Evolutionary conservation across 106 monocot species (phyloP).

Genomic region (Amphibolis antarctica): DNA sequence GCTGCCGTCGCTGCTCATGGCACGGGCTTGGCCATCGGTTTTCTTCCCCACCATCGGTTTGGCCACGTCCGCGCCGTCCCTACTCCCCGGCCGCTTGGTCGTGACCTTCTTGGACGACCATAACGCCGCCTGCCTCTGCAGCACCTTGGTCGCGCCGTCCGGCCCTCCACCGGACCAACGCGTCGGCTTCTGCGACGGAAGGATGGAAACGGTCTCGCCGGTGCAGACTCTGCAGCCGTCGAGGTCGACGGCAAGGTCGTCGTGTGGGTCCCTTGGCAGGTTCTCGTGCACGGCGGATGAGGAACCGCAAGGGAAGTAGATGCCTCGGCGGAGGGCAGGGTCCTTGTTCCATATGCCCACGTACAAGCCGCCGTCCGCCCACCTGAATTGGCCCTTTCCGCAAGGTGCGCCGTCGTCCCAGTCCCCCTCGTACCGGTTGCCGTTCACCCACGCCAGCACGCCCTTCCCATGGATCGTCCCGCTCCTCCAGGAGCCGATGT

Average conservation of each 20-base stretch:
- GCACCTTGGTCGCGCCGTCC: constrained; percentile 12
- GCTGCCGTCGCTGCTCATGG: not conserved
- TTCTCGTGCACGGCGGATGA: constrained; percentile 17
- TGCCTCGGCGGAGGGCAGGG: constrained; percentile 31
- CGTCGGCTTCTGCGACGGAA: constrained; percentile 63
- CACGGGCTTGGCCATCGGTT: too few species aligned
- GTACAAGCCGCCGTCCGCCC: constrained; percentile 75
- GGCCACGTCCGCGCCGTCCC: not conserved
- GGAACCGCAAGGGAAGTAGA: constrained; percentile 49
- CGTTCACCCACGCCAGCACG: constrained; percentile 51
- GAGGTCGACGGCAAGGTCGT: constrained; percentile 32
- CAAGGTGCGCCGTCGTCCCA: constrained; percentile 68
- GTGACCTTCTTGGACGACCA: constrained; percentile 1
- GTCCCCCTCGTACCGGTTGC: constrained; percentile 68
- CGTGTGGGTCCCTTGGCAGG: constrained; percentile 40
- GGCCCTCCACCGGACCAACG: constrained; percentile 17
- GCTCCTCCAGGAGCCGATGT: constrained; percentile 47
- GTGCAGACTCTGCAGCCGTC: constrained; percentile 31
- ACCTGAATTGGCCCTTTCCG: constrained; percentile 58
- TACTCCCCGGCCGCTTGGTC: not conserved
- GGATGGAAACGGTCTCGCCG: constrained; percentile 32
- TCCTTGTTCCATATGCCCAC: constrained; percentile 55
- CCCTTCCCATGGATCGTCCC: constrained; percentile 62
- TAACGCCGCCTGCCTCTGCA: constrained; percentile 15
- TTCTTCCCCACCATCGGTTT: not conserved